Conservation (phyloP, 495 filamentous ascomycete genomes). For the Aspergillus affinis region DNA sequence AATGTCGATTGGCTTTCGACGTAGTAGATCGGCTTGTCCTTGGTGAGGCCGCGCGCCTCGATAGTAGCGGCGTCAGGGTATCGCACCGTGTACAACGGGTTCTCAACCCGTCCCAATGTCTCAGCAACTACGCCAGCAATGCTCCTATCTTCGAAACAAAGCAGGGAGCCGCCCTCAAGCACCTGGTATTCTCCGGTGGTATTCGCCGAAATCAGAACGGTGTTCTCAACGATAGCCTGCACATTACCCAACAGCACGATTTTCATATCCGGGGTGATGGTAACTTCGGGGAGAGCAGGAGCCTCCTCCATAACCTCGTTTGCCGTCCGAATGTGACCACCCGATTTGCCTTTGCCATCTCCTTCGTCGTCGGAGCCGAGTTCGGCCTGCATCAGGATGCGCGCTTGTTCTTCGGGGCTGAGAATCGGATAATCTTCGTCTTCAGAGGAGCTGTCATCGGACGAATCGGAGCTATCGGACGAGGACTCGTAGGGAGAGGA, state of each 20-base stretch:
- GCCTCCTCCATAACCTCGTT: slow-evolving; percentile 70
- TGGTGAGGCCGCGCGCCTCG: slow-evolving; percentile 57
- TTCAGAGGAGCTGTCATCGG: slow-evolving; percentile 62
- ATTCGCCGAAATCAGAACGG: slow-evolving; percentile 76
- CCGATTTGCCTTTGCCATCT: slow-evolving; percentile 46
- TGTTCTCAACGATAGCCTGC: slow-evolving; percentile 70
- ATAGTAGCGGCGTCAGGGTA: slow-evolving; percentile 69
- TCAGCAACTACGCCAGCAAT: slow-evolving; percentile 80
- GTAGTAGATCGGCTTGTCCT: slow-evolving; percentile 73
- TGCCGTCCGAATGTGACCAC: slow-evolving; percentile 59
- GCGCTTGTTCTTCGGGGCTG: slow-evolving; percentile 73
- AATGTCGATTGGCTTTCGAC: slow-evolving; percentile 70
- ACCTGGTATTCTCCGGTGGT: slow-evolving; percentile 78
- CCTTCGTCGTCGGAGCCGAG: slow-evolving; percentile 72
- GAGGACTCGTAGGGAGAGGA: slow-evolving; percentile 61
- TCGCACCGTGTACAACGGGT: slow-evolving; percentile 76
- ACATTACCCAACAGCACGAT: slow-evolving; percentile 72
- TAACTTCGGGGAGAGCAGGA: slow-evolving; percentile 70
- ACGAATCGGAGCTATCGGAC: slow-evolving; percentile 52
- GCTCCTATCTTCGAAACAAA: slow-evolving; percentile 73
- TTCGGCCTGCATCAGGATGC: slow-evolving; percentile 75
- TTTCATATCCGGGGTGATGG: slow-evolving; percentile 70
- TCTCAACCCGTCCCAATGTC: slow-evolving; percentile 75
- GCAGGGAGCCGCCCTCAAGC: slow-evolving; percentile 75
- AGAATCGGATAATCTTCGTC: slow-evolving; percentile 72